Percentiles rank a stretch among this genome's conserved stretches.
These are phyloP conservation scores for Globisporangium nunn DNA, from an alignment of 352 stramenopile species.

Conservation along the genomic window DNA sequence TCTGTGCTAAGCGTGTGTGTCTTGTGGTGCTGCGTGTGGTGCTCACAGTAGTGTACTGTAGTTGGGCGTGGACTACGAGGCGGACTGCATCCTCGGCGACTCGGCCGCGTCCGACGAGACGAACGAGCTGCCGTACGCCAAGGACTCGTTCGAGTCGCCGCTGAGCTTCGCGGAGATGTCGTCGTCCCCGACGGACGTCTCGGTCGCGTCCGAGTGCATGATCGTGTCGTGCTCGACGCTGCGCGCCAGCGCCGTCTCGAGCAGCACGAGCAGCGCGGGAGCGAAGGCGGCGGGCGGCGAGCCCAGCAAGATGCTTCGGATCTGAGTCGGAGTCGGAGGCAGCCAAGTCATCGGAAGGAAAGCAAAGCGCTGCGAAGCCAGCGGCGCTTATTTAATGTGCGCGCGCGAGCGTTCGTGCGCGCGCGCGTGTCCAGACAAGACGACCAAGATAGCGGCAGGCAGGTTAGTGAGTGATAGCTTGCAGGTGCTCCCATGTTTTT, in stretches of 20 bases:
- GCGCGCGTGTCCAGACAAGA: no score
- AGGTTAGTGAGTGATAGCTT: no score
- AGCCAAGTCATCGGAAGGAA: no score
- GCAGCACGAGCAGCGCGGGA: no score
- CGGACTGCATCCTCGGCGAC: conserved; percentile 65
- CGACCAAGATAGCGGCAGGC: not conserved
- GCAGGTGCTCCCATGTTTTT: no score
- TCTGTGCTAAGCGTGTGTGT: conserved; percentile 1
- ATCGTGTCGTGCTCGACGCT: conserved; percentile 26
- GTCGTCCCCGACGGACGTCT: conserved; percentile 60
- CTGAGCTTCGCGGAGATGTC: conserved; percentile 53
- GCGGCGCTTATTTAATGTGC: not conserved
- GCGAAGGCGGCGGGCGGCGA: not conserved
- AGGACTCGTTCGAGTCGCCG: conserved; percentile 53
- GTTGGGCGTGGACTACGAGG: conserved; percentile 48
- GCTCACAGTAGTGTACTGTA: not conserved
- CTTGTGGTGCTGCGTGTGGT: not conserved
- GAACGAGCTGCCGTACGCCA: conserved; percentile 54
- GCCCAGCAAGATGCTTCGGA: not conserved
- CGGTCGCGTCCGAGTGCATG: conserved; percentile 35
- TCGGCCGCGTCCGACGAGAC: conserved; percentile 40
- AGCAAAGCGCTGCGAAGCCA: not conserved
- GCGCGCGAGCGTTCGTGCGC: no score
- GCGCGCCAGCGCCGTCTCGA: not conserved
- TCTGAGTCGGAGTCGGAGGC: not conserved